These are phyloP conservation scores for Melaleuca alternifolia DNA, from an alignment of 345 rosid species.

Conservation along the genomic window DNA sequence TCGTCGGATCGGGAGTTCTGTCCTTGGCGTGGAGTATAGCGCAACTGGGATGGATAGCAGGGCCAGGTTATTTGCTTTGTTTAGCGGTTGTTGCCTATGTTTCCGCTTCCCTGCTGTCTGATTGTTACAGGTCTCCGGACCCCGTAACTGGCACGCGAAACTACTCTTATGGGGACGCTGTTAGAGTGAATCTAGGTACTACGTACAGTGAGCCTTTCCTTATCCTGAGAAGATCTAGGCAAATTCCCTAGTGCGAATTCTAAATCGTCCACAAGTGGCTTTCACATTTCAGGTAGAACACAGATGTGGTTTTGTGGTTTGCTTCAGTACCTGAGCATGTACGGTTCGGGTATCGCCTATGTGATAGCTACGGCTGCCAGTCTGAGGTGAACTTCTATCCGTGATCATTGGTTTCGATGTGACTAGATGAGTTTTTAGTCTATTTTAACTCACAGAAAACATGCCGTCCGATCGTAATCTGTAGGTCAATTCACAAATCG, in stretches of 20 bases:
- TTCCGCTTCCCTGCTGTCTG: constrained; percentile 37
- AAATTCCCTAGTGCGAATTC: not conserved
- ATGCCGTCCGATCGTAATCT: not conserved
- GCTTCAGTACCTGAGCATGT: constrained; percentile 35
- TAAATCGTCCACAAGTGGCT: not conserved
- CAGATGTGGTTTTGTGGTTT: constrained; percentile 45
- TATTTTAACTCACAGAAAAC: not conserved
- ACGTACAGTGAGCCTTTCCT: not conserved
- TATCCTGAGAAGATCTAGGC: not conserved
- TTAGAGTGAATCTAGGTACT: constrained; percentile 28
- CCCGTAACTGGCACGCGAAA: constrained; percentile 25
- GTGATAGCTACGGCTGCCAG: constrained; percentile 52
- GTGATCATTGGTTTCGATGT: not conserved
- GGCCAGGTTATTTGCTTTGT: constrained; percentile 28
- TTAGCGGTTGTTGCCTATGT: constrained; percentile 34
- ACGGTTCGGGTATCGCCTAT: constrained; percentile 43
- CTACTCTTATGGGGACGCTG: constrained; percentile 32
- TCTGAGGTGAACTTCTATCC: constrained; percentile 26
- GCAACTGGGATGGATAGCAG: constrained; percentile 62
- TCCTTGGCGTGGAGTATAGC: constrained; percentile 53
- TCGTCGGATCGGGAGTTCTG: constrained; percentile 35
- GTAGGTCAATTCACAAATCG: constrained; percentile 30
- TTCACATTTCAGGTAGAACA: constrained; percentile 28
- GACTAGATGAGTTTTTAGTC: not conserved
- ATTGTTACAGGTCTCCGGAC: constrained; percentile 42